phyloP scores from a whole-genome alignment of 257 asterid species.

The Solanum virginianum region DNA sequence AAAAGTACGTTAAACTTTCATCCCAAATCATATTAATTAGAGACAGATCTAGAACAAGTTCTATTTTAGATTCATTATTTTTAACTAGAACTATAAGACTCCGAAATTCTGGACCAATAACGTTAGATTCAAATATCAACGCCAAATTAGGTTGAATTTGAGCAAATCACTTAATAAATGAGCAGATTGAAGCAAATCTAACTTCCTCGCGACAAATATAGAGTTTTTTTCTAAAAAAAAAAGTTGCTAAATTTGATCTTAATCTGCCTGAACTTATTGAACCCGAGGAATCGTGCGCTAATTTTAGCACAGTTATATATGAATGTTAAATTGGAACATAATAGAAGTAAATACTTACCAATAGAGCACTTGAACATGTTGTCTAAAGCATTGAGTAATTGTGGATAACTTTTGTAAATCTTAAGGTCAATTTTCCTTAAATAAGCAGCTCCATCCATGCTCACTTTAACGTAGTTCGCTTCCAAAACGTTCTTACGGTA shows the following conservation, averaged over 20 bases:
- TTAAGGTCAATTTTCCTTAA: constrained; percentile 66
- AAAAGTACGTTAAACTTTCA: neutral
- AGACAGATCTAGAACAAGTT: neutral
- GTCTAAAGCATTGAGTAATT: constrained; percentile 51
- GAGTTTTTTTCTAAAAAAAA: too few relatives aligned
- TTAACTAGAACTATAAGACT: too few relatives aligned
- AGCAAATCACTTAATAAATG: too few relatives aligned
- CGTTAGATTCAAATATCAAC: neutral
- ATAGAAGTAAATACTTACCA: constrained; percentile 12
- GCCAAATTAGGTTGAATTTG: too few relatives aligned
- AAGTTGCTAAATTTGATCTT: too few relatives aligned
- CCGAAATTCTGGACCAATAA: neutral
- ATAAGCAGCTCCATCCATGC: constrained; percentile 97
- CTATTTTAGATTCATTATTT: too few relatives aligned
- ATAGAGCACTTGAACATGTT: constrained; percentile 76
- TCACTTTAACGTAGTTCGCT: constrained; percentile 66
- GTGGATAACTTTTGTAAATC: constrained; percentile 42
- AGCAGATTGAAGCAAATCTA: too few relatives aligned
- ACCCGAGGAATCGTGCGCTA: too few relatives aligned
- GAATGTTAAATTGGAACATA: neutral
- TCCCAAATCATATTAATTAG: neutral
- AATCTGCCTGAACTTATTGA: neutral
- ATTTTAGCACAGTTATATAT: too few relatives aligned
- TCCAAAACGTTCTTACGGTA: constrained; percentile 54
- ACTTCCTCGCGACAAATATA: too few relatives aligned